Evolutionary conservation across 2,329 filamentous ascomycete species (phyloP), one percentile per base, ranked within the genome.

Genomic region (Chalaropsis ovoidea): DNA sequence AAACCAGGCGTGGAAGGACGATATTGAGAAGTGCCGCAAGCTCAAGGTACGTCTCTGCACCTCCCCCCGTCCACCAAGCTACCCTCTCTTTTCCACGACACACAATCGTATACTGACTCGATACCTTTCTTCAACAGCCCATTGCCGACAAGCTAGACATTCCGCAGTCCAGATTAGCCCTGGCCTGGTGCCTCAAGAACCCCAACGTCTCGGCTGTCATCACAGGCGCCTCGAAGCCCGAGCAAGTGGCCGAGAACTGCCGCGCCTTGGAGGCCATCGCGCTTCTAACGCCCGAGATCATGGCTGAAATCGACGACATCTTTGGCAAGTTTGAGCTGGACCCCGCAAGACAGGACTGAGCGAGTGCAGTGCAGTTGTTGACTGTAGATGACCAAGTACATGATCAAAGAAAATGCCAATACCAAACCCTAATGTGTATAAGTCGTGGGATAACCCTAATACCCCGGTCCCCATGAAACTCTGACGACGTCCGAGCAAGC

Each of bases 81-180:
- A 62, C 3, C 17, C 61, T 15, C 19, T 27, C 24, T 52, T 15
- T 15, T 24, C n/a, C 47, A 5, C 13, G 3, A 49, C n/a, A n/a
- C n/a, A n/a, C 2, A 49, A 8, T 11, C 54, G 7, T 11, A 22
- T 27, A 27, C 35, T 17, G 5, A 35, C 24, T 17, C 19, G 61
- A 45, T 47, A 11, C 24, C n/a, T n/a, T 11, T 11, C 17, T 19
- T 5, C 4, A 8, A 24, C 11, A 67, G 72, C 71, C 75, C 63
- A 76, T 87, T 56, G 84, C 85, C 0, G 81, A 86, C 67, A 79
- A 78, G 68, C 74, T 87, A 45, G 83, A 80, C 5, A 78, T 81
- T 13, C 79, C 77, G 61, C 78, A 82, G 58, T 75, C 76, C 4
- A 77, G 80, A 70, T 74, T 83, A 4, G 79, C 81, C 13, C 71